A percentile compares a stretch with the other conserved stretches of the same genome.
phyloP scores from a whole-genome alignment of 2,329 filamentous ascomycete species.

The Talaromyces sp. region DNA sequence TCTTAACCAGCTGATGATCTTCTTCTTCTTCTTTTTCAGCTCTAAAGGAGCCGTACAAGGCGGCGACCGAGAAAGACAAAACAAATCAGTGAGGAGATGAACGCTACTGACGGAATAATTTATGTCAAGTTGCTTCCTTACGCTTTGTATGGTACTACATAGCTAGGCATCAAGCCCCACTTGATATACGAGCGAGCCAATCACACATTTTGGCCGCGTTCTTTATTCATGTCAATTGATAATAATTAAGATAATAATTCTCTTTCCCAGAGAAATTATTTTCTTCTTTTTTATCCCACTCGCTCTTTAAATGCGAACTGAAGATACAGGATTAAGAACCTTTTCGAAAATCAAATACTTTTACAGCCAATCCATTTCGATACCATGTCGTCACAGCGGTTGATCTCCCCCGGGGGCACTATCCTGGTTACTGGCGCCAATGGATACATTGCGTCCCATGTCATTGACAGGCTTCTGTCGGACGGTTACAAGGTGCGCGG shows the following conservation, averaged over 20 bases:
- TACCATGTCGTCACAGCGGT: background rate
- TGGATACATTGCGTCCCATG: constrained; percentile 39
- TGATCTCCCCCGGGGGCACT: background rate
- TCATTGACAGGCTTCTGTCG: constrained; percentile 35
- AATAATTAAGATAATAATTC: background rate
- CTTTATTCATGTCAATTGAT: background rate
- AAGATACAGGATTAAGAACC: background rate
- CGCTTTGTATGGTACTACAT: too few relatives aligned
- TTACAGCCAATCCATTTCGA: background rate
- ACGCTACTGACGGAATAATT: too few relatives aligned
- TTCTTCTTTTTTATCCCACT: background rate
- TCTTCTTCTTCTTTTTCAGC: too few relatives aligned
- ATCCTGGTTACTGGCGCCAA: constrained; percentile 36
- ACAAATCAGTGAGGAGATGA: too few relatives aligned
- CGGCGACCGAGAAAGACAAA: too few relatives aligned
- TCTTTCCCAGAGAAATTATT: background rate
- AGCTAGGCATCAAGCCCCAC: background rate
- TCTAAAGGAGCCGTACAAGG: too few relatives aligned
- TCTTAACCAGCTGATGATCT: too few relatives aligned
- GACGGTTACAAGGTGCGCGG: constrained; percentile 41
- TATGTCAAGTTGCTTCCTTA: too few relatives aligned
- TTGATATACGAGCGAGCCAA: background rate
- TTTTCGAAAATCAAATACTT: background rate
- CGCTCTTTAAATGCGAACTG: background rate
- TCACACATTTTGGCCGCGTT: background rate